Percentiles rank a stretch among this genome's conserved stretches.
Conservation (phyloP, 2,329 filamentous ascomycete genomes). For the Aaosphaeria pasadenensis region DNA sequence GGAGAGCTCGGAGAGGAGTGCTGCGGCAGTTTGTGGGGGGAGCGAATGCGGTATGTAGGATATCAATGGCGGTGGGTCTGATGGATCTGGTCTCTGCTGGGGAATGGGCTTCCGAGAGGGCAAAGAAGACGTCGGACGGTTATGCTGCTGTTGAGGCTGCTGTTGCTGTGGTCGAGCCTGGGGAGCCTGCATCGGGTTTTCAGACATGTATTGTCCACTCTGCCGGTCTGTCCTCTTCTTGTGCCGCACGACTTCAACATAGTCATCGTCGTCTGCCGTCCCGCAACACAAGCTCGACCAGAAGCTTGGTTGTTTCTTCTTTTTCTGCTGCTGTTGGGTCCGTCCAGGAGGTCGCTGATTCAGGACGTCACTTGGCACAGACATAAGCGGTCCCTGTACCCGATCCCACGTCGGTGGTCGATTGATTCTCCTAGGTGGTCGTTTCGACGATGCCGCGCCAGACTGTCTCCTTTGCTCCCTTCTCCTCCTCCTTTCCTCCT, state of each 20-base stretch:
- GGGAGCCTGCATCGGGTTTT: not conserved
- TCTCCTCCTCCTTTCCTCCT: conserved; percentile 19
- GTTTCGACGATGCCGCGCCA: conserved; percentile 3
- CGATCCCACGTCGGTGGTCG: conserved; percentile 45
- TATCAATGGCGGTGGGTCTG: conserved; percentile 43
- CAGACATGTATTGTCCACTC: conserved; percentile 2
- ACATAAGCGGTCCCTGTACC: conserved; percentile 46
- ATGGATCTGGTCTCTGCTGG: too few species aligned
- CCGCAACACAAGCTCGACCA: conserved; percentile 44
- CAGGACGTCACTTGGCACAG: conserved; percentile 40
- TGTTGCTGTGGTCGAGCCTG: conserved; percentile 3
- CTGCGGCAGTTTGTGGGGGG: conserved; percentile 65
- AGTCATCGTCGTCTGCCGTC: conserved; percentile 33
- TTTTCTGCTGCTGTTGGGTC: conserved; percentile 11
- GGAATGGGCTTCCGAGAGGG: conserved; percentile 19
- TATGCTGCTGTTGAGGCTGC: conserved; percentile 6
- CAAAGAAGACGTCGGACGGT: too few species aligned
- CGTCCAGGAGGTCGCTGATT: conserved; percentile 18
- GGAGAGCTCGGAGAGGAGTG: conserved; percentile 71
- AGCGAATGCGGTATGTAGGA: conserved; percentile 68
- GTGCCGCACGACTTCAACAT: conserved; percentile 44
- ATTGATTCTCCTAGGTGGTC: conserved; percentile 23
- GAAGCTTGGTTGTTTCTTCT: conserved; percentile 34
- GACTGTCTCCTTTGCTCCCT: conserved; percentile 3
- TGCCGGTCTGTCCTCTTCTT: conserved; percentile 26